Evolutionary conservation across 768 basidiomycete genomes (phyloP), one percentile per base, ranked within the genome.

Genomic region (Rossbeevera mucosa): DNA sequence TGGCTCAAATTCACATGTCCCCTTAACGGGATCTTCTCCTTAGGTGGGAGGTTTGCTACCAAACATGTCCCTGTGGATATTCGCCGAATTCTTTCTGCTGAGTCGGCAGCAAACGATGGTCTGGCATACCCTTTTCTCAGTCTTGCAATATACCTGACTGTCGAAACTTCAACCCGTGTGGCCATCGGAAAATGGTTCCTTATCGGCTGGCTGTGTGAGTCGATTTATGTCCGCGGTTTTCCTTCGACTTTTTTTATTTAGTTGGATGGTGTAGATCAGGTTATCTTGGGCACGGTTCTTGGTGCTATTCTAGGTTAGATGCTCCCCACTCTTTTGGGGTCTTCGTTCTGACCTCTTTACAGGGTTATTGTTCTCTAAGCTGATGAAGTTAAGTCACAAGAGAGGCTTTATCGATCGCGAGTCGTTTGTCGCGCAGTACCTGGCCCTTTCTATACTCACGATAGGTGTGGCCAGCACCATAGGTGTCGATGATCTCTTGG

Each of bases 41-140:
- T 52, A 88, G 87, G 85, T 9, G 88, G 89, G 0, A 82, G 76
- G 53, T 91, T 79, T 57, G 88, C 89, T 0, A 68, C 74, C 13
- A 79, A 76, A 51, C 79, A 91, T 60, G 88, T 91, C 4, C 87
- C 88, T 4, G 56, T 71, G 5, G 85, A 91, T 48, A 76, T 98
- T 21, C 82, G 94, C 25, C 86, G 82, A 21, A 77, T 96, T 40
- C 74, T 96, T 7, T 80, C 88, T 0, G 91, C 91, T 0, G 95
- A 98, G 70, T 90, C 89, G 5, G 96, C 94, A 0, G 86, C 91
- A 7, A 99, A 99, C 68, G 96, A 98, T 59, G 96, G 96, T 2
- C 78, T 97, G 13, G 93, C 94, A 2, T 96, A 94, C 67, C 94
- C 94, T 0, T 97, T 97, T 67, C 75, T 97, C 50, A 80, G 82